Base-by-base conservation (phyloP, 495 filamentous ascomycete species). In the Achaetomiella virescens region DNA sequence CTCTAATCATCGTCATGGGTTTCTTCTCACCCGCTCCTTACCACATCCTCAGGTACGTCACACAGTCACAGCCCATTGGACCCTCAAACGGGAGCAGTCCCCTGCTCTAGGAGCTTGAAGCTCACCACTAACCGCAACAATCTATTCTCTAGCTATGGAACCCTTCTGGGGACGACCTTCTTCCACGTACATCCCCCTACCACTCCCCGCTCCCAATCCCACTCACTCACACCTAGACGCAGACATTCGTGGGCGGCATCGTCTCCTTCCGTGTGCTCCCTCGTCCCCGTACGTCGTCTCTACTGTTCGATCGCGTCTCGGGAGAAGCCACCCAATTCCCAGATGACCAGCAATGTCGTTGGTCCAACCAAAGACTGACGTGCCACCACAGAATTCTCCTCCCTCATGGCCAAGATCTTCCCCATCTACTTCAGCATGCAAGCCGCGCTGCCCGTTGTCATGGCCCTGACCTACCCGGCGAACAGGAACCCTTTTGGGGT, bases 371-470 rank as follows among this genome's bases (percentile, higher is more conserved):
- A 9, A 9, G 27, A 9, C 9, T 31, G 27, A 31, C 27, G 5
- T 5, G 5, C 27, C 27, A 4, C 27, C 5, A 31, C 27, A 31
- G 27, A 91, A 66, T 97, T 97, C 73, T 77, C 83, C 6, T 75
- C 80, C 35, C 78, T 97, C 24, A 92, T 95, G 72, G 72, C 81
- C 33, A 79, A 79, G 61, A 89, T 90, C 63, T 92, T 95, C 72
- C 92, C 92, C 21, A 70, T 86, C 61, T 97, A 92, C 75, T 96
- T 97, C 70, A 74, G 80, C 22, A 69, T 96, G 41, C 91, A 96
- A 75, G 82, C 87, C 4, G 78, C 80, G 6, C 75, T 89, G 3
- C 88, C 92, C 7, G 67, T 83, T 14, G 61, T 90, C 18, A 73
- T 96, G 9, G 84, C 86, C n/a, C 66, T 95, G 51, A 97, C 92